Conservation (phyloP, 2,329 filamentous ascomycete species). For the Epichloe hybrida region DNA sequence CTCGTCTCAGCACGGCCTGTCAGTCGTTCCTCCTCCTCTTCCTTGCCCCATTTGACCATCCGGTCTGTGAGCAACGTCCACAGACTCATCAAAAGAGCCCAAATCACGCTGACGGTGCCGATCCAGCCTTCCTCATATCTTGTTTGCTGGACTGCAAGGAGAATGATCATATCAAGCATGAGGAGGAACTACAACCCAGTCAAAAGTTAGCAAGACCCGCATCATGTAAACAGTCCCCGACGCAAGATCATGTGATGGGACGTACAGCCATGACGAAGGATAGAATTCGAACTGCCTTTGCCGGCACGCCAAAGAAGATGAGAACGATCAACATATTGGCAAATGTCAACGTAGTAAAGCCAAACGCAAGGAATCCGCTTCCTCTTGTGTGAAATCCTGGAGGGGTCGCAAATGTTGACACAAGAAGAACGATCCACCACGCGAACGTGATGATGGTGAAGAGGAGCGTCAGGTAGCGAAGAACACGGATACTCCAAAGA, state of each 20-base stretch:
- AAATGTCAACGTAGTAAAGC: constrained; percentile 66
- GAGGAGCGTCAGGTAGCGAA: constrained; percentile 64
- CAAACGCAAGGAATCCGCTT: constrained; percentile 84
- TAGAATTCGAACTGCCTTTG: constrained; percentile 62
- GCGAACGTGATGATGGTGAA: constrained; percentile 64
- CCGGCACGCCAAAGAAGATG: constrained; percentile 79
- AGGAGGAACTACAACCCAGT: constrained; percentile 16
- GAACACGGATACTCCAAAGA: constrained; percentile 73
- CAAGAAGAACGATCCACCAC: constrained; percentile 90
- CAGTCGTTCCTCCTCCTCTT: constrained; percentile 80
- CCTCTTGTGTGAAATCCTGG: constrained; percentile 76
- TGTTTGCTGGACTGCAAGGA: constrained; percentile 59
- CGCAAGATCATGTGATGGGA: neutral
- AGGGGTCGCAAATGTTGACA: constrained; percentile 81
- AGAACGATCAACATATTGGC: constrained; percentile 64
- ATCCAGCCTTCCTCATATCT: constrained; percentile 82
- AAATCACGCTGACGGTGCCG: constrained; percentile 73
- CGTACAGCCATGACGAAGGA: constrained; percentile 48
- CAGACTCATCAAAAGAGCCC: constrained; percentile 62
- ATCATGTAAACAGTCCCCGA: neutral
- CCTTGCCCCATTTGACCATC: constrained; percentile 81
- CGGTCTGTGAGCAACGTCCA: constrained; percentile 72
- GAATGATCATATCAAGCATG: constrained; percentile 59
- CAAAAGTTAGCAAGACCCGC: neutral
- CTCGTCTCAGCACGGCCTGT: constrained; percentile 81